Evolutionary conservation across 768 basidiomycete species (phyloP).

Genomic region (Xanthoconium stramineum): DNA sequence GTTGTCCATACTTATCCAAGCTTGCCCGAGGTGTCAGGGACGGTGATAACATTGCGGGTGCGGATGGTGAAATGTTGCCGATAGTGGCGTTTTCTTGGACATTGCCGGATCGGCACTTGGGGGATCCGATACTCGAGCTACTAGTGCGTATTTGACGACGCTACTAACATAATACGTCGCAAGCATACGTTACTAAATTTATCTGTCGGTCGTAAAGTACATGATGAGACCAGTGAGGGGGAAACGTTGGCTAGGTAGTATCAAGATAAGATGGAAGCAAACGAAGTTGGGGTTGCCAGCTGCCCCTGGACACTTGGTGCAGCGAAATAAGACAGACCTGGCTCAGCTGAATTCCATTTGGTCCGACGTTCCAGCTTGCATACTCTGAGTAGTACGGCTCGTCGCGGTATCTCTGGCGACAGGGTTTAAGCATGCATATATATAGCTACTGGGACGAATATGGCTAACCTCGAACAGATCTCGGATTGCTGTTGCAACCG

Average conservation of each 20-base stretch:
- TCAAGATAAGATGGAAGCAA: constrained; percentile 32
- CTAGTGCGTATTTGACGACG: too few species aligned
- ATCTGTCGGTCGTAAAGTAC: too few species aligned
- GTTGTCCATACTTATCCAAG: too few species aligned
- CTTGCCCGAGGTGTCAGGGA: too few species aligned
- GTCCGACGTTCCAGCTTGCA: constrained; percentile 24
- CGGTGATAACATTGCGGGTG: too few species aligned
- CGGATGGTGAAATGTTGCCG: too few species aligned
- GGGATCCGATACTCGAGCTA: too few species aligned
- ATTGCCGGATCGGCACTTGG: too few species aligned
- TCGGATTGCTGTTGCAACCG: constrained; percentile 65
- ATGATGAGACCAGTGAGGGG: too few species aligned
- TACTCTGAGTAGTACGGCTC: constrained; percentile 6
- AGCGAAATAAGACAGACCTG: constrained; percentile 60
- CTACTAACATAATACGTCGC: too few species aligned
- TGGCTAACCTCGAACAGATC: constrained; percentile 57
- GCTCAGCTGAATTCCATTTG: constrained; percentile 21
- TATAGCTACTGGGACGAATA: not conserved
- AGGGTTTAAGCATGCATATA: constrained; percentile 9
- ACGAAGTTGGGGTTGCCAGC: constrained; percentile 74
- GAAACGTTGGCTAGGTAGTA: not conserved
- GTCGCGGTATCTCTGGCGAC: constrained; percentile 13
- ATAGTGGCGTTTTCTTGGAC: too few species aligned
- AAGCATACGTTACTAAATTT: too few species aligned
- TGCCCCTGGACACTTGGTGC: constrained; percentile 75